phyloP scores from a whole-genome alignment of 345 rosid species.

The Geranium rotundifolium region DNA sequence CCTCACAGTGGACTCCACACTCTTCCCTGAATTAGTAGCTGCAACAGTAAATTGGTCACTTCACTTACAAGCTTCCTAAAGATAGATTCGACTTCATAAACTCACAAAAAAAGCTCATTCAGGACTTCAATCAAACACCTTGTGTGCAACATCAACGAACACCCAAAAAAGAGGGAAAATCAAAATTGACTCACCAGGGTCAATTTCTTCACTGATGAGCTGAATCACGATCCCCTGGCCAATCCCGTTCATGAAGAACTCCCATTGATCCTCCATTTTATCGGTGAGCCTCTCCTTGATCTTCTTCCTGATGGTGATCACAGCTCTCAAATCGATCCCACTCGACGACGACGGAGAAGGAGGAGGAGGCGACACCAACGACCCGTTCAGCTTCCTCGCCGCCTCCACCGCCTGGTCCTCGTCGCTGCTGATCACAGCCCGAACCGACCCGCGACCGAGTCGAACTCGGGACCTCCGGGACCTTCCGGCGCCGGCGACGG shows the following conservation, averaged over 20 bases:
- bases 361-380: neutral
- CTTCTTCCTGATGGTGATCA: constrained; percentile 68
- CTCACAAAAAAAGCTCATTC: neutral
- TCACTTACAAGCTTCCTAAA: no score
- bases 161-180: neutral
- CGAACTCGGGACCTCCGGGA: constrained; percentile 8
- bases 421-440: constrained; percentile 53
- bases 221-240: constrained; percentile 75
- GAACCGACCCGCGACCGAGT: constrained; percentile 12
- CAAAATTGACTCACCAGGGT: constrained; percentile 38
- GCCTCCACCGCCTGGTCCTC: constrained; percentile 40
- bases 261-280: constrained; percentile 57
- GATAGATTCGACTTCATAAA: neutral
- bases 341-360: constrained; percentile 12
- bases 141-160: neutral
- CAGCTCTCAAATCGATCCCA: constrained; percentile 42
- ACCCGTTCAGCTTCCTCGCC: constrained; percentile 14
- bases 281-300: constrained; percentile 63
- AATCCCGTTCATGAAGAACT: constrained; percentile 57
- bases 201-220: constrained; percentile 71
- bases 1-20: constrained; percentile 41
- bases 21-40: constrained; percentile 65
- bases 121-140: neutral
- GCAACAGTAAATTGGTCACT: constrained; percentile 9
- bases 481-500: constrained; percentile 6